These are phyloP conservation scores for Myriosclerotinia scirpicola DNA, from an alignment of 2,329 filamentous ascomycete genomes.

Conservation along the genomic window DNA sequence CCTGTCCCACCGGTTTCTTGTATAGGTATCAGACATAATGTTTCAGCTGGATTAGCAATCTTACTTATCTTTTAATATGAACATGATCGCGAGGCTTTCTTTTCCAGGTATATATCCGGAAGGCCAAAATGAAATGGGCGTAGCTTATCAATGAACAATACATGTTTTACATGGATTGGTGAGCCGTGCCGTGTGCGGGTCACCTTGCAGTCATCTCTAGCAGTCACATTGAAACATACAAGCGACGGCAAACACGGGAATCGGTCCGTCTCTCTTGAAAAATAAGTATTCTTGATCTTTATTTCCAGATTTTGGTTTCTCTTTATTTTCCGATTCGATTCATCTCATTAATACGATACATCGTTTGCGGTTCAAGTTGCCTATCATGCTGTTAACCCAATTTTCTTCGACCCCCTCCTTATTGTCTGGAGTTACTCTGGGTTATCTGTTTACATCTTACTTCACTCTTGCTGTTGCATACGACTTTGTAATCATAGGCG, in stretches of 20 bases:
- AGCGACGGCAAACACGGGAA: not conserved
- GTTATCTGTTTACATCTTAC: slow-evolving; percentile 4
- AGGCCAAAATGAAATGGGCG: not conserved
- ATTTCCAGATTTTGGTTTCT: not conserved
- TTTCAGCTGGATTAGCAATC: not conserved
- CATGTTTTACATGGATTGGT: not conserved
- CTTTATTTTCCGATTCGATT: not conserved
- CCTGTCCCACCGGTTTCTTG: not conserved
- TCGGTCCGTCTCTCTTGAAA: not conserved
- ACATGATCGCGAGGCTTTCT: not conserved
- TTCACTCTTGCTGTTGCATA: slow-evolving; percentile 3
- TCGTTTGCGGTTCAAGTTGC: not conserved
- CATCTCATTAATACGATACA: not conserved
- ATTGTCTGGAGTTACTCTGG: not conserved
- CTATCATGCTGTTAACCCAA: not conserved
- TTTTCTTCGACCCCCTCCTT: not conserved
- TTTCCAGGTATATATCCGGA: not conserved
- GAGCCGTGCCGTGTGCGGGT: slow-evolving; percentile 6
- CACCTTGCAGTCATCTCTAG: not conserved
- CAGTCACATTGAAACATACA: not conserved
- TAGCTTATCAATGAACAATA: slow-evolving; percentile 1
- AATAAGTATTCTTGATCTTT: not conserved
- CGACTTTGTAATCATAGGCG: slow-evolving; percentile 31
- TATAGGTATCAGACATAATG: not conserved
- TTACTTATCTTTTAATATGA: not conserved